These are phyloP conservation scores for Komagataella mondaviorum DNA, from an alignment of 805 yeast genomes.

Conservation along the genomic window DNA sequence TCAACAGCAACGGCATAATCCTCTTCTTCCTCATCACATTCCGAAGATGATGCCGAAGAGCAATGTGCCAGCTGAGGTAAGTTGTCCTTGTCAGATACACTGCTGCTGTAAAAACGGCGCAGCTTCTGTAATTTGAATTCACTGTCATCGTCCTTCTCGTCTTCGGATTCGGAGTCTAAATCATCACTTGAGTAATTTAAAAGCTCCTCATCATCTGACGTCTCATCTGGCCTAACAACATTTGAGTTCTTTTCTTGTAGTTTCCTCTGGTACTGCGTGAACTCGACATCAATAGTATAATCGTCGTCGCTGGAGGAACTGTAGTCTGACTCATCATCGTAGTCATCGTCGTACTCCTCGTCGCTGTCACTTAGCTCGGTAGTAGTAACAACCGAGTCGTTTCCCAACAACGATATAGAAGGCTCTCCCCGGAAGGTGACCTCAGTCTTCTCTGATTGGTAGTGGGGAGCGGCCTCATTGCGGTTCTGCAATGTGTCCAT, in stretches of 20 bases:
- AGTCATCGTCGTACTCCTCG: constrained; percentile 10
- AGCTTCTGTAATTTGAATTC: neutral
- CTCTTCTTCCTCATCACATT: neutral
- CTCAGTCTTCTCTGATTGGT: constrained; percentile 2
- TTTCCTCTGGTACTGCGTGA: constrained; percentile 3
- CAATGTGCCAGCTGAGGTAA: constrained; percentile 1
- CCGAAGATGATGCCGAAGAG: constrained; percentile 1
- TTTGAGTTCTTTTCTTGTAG: neutral
- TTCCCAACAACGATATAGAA: constrained; percentile 8
- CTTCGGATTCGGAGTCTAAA: constrained; percentile 2
- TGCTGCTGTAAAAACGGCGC: neutral
- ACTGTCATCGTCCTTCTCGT: neutral
- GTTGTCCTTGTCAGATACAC: neutral
- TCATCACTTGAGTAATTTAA: constrained; percentile 6
- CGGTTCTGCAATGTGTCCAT: constrained; percentile 33
- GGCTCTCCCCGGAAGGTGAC: constrained; percentile 3
- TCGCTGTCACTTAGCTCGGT: constrained; percentile 18
- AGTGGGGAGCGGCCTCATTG: constrained; percentile 3
- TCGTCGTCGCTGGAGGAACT: constrained; percentile 17
- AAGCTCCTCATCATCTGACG: constrained; percentile 6
- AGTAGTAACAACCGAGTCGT: constrained; percentile 16
- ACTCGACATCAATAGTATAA: constrained; percentile 11
- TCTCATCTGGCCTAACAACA: constrained; percentile 8
- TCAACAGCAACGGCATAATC: neutral
- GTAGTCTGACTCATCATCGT: constrained; percentile 11